A percentile compares a stretch with the other conserved stretches of the same genome.
Conservation (phyloP, 306 rosid species). For the Vigna hirtella region DNA sequence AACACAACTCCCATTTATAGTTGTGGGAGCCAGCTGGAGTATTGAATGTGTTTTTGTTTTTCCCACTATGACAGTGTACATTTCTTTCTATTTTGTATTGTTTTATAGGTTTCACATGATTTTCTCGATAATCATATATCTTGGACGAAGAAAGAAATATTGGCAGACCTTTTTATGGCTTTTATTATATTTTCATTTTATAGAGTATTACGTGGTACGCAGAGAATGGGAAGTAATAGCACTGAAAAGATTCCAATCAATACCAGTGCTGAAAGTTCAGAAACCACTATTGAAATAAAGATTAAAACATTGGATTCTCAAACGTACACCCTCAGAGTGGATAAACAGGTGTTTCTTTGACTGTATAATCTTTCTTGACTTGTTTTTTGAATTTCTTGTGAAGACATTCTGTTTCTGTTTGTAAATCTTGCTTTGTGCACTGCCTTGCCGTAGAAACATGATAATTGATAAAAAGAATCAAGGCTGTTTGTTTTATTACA, state of each 20-base stretch:
- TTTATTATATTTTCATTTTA: slow-evolving; percentile 25
- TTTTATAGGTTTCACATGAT: slow-evolving; percentile 29
- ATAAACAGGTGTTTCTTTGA: slow-evolving; percentile 75
- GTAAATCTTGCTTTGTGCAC: slow-evolving; percentile 37
- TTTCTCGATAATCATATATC: slow-evolving; percentile 17
- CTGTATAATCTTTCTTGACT: slow-evolving; percentile 14
- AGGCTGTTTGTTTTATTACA: neutral
- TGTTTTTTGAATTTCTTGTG: slow-evolving; percentile 15
- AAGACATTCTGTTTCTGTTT: slow-evolving; percentile 7
- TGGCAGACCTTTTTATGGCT: slow-evolving; percentile 11
- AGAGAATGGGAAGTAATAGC: slow-evolving; percentile 76
- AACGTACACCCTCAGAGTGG: slow-evolving; percentile 91
- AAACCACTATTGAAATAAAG: slow-evolving; percentile 86
- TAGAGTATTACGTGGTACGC: slow-evolving; percentile 49
- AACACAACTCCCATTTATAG: slow-evolving; percentile 13
- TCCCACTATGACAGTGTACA: slow-evolving; percentile 29
- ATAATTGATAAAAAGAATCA: slow-evolving; percentile 12
- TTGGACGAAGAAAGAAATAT: slow-evolving; percentile 12
- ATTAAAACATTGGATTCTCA: slow-evolving; percentile 94
- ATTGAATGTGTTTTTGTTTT: neutral
- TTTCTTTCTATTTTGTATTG: slow-evolving; percentile 27
- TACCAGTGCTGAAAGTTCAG: slow-evolving; percentile 65
- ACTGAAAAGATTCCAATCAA: slow-evolving; percentile 48
- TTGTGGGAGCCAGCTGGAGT: slow-evolving; percentile 23
- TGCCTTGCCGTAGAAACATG: slow-evolving; percentile 18